Evolutionary conservation across 352 stramenopile species (phyloP).

Genomic region (Globisporangium paddicum): DNA sequence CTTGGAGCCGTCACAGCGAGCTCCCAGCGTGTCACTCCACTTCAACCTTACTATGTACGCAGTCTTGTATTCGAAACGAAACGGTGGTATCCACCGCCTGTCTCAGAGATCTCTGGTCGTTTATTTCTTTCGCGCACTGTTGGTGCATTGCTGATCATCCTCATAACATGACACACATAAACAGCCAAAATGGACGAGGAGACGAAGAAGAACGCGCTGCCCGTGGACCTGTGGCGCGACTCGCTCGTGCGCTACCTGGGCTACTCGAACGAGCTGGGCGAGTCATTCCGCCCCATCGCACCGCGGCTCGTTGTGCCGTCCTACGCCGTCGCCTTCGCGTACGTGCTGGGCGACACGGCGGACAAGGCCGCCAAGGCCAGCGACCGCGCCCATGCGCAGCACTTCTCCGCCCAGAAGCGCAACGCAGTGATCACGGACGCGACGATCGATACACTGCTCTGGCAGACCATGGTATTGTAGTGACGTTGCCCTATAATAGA

Average conservation of each 20-base stretch:
- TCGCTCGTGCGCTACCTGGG: slow-evolving; percentile 85
- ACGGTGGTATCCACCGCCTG: too few relatives aligned
- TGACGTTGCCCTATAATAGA: neutral
- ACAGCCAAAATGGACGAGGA: too few relatives aligned
- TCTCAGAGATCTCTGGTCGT: neutral
- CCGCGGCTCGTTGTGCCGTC: slow-evolving; percentile 65
- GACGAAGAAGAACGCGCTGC: neutral
- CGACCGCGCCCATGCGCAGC: slow-evolving; percentile 20
- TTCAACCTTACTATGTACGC: too few relatives aligned
- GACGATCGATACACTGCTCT: slow-evolving; percentile 73
- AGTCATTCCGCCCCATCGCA: slow-evolving; percentile 80
- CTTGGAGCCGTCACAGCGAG: too few relatives aligned
- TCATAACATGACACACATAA: too few relatives aligned
- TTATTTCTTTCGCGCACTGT: neutral
- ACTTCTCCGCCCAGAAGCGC: slow-evolving; percentile 24
- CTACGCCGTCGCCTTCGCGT: slow-evolving; percentile 80
- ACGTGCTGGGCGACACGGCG: slow-evolving; percentile 80
- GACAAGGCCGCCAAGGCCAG: slow-evolving; percentile 62
- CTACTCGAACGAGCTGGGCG: slow-evolving; percentile 88
- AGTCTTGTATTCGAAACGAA: too few relatives aligned
- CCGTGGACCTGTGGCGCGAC: slow-evolving; percentile 76
- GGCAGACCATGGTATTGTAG: slow-evolving; percentile 53
- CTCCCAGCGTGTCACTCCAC: too few relatives aligned
- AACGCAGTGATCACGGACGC: slow-evolving; percentile 30
- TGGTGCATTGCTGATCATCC: too few relatives aligned